phyloP scores from a whole-genome alignment of 306 rosid genomes.

The Sphenostylis stenocarpa region DNA sequence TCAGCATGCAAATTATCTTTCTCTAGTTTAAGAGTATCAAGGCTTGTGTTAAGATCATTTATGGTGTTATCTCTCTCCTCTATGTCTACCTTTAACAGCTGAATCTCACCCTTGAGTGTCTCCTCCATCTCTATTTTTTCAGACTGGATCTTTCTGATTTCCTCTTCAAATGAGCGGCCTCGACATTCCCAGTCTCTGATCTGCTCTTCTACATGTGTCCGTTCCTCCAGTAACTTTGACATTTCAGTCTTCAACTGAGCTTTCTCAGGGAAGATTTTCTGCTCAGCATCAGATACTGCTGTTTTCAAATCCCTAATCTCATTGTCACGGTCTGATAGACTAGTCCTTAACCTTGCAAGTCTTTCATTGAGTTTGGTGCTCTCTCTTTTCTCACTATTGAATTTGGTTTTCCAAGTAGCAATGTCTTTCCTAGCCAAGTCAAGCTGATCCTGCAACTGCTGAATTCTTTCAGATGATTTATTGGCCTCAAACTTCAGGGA shows the following conservation, averaged over 20 bases:
- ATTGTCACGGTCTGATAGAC: conserved; percentile 74
- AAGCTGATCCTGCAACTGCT: conserved; percentile 62
- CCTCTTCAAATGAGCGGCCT: conserved; percentile 77
- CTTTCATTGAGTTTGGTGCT: conserved; percentile 76
- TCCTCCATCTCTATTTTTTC: conserved; percentile 55
- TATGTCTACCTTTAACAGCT: conserved; percentile 50
- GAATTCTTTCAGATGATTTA: conserved; percentile 55
- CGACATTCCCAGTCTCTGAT: conserved; percentile 68
- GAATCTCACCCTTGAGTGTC: conserved; percentile 50
- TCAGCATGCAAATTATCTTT: conserved; percentile 51
- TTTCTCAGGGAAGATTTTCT: conserved; percentile 95
- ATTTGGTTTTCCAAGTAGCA: conserved; percentile 63
- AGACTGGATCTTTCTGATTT: conserved; percentile 68
- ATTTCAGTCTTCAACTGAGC: conserved; percentile 77
- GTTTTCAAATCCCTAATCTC: conserved; percentile 85
- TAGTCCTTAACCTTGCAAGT: conserved; percentile 58
- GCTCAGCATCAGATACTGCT: conserved; percentile 91
- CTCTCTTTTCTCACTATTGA: conserved; percentile 75
- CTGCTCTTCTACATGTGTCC: conserved; percentile 48
- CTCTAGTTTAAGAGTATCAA: conserved; percentile 47
- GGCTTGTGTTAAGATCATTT: conserved; percentile 46
- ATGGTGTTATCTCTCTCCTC: conserved; percentile 41
- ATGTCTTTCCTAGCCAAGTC: conserved; percentile 64
- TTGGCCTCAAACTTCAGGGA: conserved; percentile 55
- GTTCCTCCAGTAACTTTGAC: conserved; percentile 54